Evolutionary conservation across 1,284 basidiomycete species (phyloP).

Genomic region (Cryptococcus jaspeensis): DNA sequence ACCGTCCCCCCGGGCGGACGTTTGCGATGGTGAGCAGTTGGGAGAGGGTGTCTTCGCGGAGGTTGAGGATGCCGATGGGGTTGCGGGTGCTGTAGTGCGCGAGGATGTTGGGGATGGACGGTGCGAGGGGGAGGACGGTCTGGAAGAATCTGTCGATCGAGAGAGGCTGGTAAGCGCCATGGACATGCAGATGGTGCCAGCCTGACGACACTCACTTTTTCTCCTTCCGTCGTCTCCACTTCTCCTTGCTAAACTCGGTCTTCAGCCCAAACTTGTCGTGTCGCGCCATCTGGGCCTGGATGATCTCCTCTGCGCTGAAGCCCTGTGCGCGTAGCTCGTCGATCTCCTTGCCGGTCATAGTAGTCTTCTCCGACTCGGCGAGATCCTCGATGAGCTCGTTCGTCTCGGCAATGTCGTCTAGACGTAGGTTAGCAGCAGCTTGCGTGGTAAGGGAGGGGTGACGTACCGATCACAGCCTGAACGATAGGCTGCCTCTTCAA

Average conservation of each 20-base stretch:
- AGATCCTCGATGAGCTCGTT: constrained; percentile 59
- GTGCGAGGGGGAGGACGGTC: constrained; percentile 82
- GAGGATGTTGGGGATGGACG: constrained; percentile 82
- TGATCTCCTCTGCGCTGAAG: constrained; percentile 71
- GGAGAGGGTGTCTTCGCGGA: constrained; percentile 83
- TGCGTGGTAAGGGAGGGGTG: background rate
- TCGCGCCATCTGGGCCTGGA: constrained; percentile 83
- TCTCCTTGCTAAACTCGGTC: constrained; percentile 95
- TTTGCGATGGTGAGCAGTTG: constrained; percentile 84
- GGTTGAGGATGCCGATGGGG: constrained; percentile 73
- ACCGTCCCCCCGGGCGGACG: constrained; percentile 78
- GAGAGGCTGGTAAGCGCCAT: background rate
- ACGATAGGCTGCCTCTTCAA: constrained; percentile 33
- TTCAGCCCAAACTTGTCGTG: constrained; percentile 87
- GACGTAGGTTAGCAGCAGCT: background rate
- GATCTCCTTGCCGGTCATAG: constrained; percentile 76
- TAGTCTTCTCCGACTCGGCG: constrained; percentile 63
- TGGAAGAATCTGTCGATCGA: constrained; percentile 69
- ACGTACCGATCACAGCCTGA: constrained; percentile 44
- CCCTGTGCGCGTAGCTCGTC: constrained; percentile 58
- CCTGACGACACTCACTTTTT: constrained; percentile 66
- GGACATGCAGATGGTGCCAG: background rate
- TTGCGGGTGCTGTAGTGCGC: constrained; percentile 72
- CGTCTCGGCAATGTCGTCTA: constrained; percentile 48
- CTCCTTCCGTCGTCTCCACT: constrained; percentile 91